Base-by-base conservation (phyloP, 2,329 filamentous ascomycete genomes). In the Colletotrichum abscissum region DNA sequence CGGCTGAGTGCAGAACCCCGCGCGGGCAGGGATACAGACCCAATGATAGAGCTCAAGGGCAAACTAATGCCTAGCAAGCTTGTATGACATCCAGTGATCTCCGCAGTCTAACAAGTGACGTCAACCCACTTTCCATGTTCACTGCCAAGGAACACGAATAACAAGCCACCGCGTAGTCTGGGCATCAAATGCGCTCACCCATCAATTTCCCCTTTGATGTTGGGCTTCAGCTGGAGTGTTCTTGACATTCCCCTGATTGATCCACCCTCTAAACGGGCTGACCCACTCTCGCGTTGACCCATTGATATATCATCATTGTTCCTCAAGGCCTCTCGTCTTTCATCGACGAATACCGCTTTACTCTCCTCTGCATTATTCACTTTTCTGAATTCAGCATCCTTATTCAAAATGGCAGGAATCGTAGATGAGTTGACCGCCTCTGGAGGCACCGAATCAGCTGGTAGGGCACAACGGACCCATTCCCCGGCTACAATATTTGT, bases 391-490 rank as follows among this genome's bases (percentile, higher is more conserved):
- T 33, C 9, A 11, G 30, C 30, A 33, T 4, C 9, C 5, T 26
- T 12, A 80, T 26, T 35, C 57, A 67, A 6, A 14, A 82, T 82
- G 79, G 73, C 82, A 14, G 78, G 78, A 35, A 80, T 86, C 26
- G 76, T 84, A 19, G 80, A 85, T 12, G 82, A 77, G 42, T 72
- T 86, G 67, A 84, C 82, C 5, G 82, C 83, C 19, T 83, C 83
- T 62, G 82, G 83, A 22, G 82, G 81, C n/a, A 75, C 80, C 30
- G 84, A 86, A 74, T 81, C 82, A 33, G 83, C 81, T 79, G 84
- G 80, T 65, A 62, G 74, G 63, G 16, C 24, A 19, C 4, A 38
- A 3, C 7, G 46, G 5, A 28, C 8, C 52, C 22, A 16, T 4
- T 49, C 12, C 63, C 35, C 26, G 14, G 38, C 58, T 60, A 19